Base-by-base conservation (phyloP, 345 rosid species). In the Salix udensis region DNA sequence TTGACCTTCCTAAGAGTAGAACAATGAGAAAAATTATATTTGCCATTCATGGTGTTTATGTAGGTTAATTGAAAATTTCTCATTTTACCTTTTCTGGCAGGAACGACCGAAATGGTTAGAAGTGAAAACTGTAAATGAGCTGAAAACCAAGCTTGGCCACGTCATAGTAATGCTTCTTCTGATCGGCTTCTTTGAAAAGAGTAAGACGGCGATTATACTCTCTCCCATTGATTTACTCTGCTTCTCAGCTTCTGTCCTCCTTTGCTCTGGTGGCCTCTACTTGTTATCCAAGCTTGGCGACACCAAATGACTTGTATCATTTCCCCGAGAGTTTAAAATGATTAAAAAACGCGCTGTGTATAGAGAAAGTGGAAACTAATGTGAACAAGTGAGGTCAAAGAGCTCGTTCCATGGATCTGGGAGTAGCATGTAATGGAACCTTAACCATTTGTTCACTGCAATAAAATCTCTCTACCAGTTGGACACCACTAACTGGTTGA, bases 91-190 rank as follows among this genome's bases (percentile, higher is more conserved):
- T 71, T 13, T 15, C 31, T 40, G 53, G 46, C 84, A 93, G 98
- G 97, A 88, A 76, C 85, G 98, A 39, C 98, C 97, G 1, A 88
- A 79, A 77, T 94, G 97, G 97, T 82, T 94, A 62, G 94, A 92
- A 50, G 87, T 94, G 71, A 94, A 89, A 80, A 67, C 95, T 2
- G 92, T 94, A 13, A 87, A 90, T 23, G 91, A 89, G 81, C 87
- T 94, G 86, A 92, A 94, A 79, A 90, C 98, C 26, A 92, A 92
- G 83, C 77, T 94, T 28, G 97, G 98, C 31, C 98, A 94, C 70
- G 98, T 94, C 19, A 94, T 94, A 79, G 97, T 94, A 83, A 94
- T 94, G 98, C 92, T 92, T 48, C 89, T 94, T 50, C 85, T 94
- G 71, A 94, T 94, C 19, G 98, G 98, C 68, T 86, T 89, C 83